Evolutionary conservation across 2,329 filamentous ascomycete species (phyloP).

Genomic region (Fusarium zealandicum): DNA sequence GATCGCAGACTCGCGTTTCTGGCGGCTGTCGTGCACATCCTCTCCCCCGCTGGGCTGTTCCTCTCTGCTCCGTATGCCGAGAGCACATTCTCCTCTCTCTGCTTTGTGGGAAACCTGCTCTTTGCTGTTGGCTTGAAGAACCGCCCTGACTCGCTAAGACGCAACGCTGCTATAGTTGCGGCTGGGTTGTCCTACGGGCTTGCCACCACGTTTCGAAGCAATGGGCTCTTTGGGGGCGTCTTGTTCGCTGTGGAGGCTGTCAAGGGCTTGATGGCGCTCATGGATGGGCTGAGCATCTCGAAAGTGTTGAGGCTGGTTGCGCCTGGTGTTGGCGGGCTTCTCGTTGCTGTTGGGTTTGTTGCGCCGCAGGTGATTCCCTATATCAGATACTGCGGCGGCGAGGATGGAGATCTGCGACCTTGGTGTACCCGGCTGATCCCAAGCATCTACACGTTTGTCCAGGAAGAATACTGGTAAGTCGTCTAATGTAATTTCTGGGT

Average conservation of each 20-base stretch:
- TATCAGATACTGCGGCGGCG: slow-evolving; percentile 66
- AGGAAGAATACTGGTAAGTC: slow-evolving; percentile 85
- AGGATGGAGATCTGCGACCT: slow-evolving; percentile 54
- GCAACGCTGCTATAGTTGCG: slow-evolving; percentile 62
- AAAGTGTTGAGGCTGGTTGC: slow-evolving; percentile 61
- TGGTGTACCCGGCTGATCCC: slow-evolving; percentile 82
- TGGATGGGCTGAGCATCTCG: slow-evolving; percentile 40
- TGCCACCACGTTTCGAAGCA: slow-evolving; percentile 79
- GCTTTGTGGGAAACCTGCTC: slow-evolving; percentile 74
- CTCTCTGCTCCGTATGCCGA: slow-evolving; percentile 88
- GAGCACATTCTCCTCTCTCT: slow-evolving; percentile 77
- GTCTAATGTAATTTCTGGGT: slow-evolving; percentile 1
- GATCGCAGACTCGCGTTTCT: slow-evolving; percentile 67
- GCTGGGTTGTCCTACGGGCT: slow-evolving; percentile 75
- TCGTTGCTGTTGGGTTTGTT: slow-evolving; percentile 71
- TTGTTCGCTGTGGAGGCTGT: slow-evolving; percentile 72
- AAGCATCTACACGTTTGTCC: slow-evolving; percentile 91
- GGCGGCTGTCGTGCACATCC: slow-evolving; percentile 76
- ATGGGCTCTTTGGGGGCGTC: slow-evolving; percentile 83
- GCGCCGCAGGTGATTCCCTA: slow-evolving; percentile 81
- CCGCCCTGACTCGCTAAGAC: slow-evolving; percentile 36
- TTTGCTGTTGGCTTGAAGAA: slow-evolving; percentile 62
- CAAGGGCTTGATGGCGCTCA: slow-evolving; percentile 43
- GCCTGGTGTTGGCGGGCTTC: slow-evolving; percentile 70
- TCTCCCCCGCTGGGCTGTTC: slow-evolving; percentile 90